Base-by-base conservation (phyloP, 257 asterid species). In the Solanum sejunctum region DNA sequence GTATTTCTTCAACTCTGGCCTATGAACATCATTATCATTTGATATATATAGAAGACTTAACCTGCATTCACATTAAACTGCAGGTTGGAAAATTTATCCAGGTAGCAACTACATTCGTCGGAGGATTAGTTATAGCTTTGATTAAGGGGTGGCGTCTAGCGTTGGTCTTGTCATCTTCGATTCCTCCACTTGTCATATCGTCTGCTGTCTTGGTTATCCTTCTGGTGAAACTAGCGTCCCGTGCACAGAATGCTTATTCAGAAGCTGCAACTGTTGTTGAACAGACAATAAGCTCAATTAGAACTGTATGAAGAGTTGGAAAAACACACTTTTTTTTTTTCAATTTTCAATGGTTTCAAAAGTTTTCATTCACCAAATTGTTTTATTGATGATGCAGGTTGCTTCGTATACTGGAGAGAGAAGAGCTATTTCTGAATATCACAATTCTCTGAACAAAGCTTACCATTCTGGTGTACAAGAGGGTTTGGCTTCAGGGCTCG, bases 111-210 rank as follows among this genome's bases (percentile, higher is more conserved):
- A 94, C 98, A 5, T 93, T 95, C 72, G 28, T 91, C 3, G 98
- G 97, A 55, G 98, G 99, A 12, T 94, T 93, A 52, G 64, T 86
- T 16, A 88, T 95, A 15, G 99, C 99, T 60, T 95, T 94, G 69
- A 61, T 86, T n/a, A 92, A 94, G 79, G 97, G 97, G 2, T 95
- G 99, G 99, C 97, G 92, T 60, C 95, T 95, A 45, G 88, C 98
- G 1, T 91, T 95, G 0, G 95, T 94, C 82, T 88, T 95, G 94
- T 56, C 91, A 49, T 91, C 97, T 9, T 91, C 95, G 41, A 89
- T 95, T 80, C 99, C 99, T 12, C 98, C 92, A 2, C 94, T 95
- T 82, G 92, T 94, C 87, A 85, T 93, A n/a, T 86, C 97, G 1
- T 95, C 97, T 23, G 96, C 91, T 78, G 73, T 92, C 77, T 86